phyloP scores from a whole-genome alignment of 2,329 filamentous ascomycete genomes.

The Fusarium decemcellulare region DNA sequence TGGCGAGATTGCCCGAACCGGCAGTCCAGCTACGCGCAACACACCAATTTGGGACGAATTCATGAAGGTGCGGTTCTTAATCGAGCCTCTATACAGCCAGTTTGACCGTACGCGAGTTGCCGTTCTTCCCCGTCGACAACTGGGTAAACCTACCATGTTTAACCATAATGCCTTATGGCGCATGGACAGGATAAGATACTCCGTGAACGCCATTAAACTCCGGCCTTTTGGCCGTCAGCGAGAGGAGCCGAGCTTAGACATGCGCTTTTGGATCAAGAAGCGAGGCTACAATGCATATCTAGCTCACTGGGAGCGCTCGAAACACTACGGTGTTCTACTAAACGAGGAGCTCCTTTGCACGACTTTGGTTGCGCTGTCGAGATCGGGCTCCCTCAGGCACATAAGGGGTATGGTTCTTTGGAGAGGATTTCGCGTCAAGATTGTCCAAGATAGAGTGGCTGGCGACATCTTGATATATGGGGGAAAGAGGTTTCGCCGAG shows the following conservation, averaged over 20 bases:
- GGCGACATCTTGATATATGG: constrained; percentile 46
- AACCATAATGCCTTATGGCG: constrained; percentile 36
- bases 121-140: constrained; percentile 54
- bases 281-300: constrained; percentile 43
- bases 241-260: constrained; percentile 42
- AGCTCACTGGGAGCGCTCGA: constrained; percentile 48
- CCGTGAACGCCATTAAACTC: constrained; percentile 43
- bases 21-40: constrained; percentile 47
- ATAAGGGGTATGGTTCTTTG: constrained; percentile 53
- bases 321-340: constrained; percentile 46
- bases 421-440: constrained; percentile 49
- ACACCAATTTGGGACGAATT: constrained; percentile 60
- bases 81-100: constrained; percentile 62
- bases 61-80: constrained; percentile 62
- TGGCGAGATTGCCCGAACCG: constrained; percentile 45
- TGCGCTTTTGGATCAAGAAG: constrained; percentile 46
- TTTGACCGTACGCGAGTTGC: constrained; percentile 59
- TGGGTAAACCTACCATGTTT: constrained; percentile 1
- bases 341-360: constrained; percentile 59
- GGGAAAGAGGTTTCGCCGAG: constrained; percentile 57
- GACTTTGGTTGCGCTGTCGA: constrained; percentile 58
- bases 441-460: constrained; percentile 35
- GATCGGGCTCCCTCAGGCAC: constrained; percentile 52
- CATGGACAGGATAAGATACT: constrained; percentile 50
- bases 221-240: constrained; percentile 50